Base-by-base conservation (phyloP, 352 stramenopile species). In the Phytophthora crassamura region DNA sequence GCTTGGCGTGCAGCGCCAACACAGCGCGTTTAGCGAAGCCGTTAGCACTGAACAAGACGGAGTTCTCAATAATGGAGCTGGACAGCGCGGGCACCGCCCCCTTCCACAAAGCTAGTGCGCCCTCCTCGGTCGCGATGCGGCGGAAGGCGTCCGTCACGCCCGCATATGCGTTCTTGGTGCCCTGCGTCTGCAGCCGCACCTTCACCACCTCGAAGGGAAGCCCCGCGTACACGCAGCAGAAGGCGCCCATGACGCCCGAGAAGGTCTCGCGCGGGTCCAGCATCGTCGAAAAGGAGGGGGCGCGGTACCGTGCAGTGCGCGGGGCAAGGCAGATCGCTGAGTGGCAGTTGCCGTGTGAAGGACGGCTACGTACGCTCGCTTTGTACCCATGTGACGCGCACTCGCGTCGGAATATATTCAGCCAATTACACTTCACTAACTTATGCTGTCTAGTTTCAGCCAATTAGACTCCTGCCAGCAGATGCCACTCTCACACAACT, bases 131-230 rank as follows among this genome's bases (percentile, higher is more conserved):
- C 36, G 89, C 83, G 49, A 93, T 93, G 43, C 79, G 80, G 41
- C 66, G 73, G 63, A 93, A 90, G 33, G 78, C 84, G 67, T 95
- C 80, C 8, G 77, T 48, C 32, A 94, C 76, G 41, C 81, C 79
- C 38, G 69, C 68, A 72, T 95, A 95, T 11, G 71, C 73, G 55
- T 82, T 78, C 8, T 72, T 80, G 7, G 74, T 69, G 25, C 72
- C 68, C 65, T 95, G 83, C 9, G 88, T 97, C 77, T 95, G 86
- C 51, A 95, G 72, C 5, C 88, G 82, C 57, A 93, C 84, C 66
- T 97, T 97, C 30, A 95, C 75, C 36, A 94, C 86, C 53, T 97
- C 89, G 50, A 97, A 96, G 15, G 89, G 89, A n/a, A 94, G 84
- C 0, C 88, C 86, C 5, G 83, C 78, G 64, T 95, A 95, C 53